Base-by-base conservation (phyloP, 2,329 filamentous ascomycete species). In the Penicillium sp. region DNA sequence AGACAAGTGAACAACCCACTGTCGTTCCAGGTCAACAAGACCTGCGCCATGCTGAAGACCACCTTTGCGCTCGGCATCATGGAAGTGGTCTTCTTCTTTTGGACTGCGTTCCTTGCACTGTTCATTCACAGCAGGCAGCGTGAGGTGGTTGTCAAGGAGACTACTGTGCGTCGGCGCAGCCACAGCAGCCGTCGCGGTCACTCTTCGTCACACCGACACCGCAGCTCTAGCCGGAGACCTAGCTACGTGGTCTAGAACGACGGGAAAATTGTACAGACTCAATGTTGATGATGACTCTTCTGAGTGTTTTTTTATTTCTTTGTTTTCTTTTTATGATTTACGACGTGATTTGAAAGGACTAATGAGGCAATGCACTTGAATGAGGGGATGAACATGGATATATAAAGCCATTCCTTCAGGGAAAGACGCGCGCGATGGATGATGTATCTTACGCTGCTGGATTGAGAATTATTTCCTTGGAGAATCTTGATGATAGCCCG, bases 31-130 rank as follows among this genome's bases (percentile, higher is more conserved):
- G 76, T 88, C 40, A 83, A 91, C 77, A 94, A 94, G 83, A 86
- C 87, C 5, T 98, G 94, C 79, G 86, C 89, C 53, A 95, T 97
- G 92, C 86, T 97, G 72, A 98, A 97, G 85, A 90, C 93, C 0
- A 85, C 83, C 67, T 98, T 92, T 79, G 94, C 92, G 2, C 88
- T 97, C 68, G 92, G 86, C 52, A 97, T 98, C 76, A 96, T 97
- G 84, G 91, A 95, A 76, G 81, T 82, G 67, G 80, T 95, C 65
- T 89, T 93, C 74, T 97, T 96, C 79, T 88, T 89, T 75, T 81
- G 89, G 72, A 95, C 92, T 3, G 85, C 87, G 55, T 78, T 94
- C 30, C 81, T 95, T 46, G 92, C 93, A 16, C 65, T 80, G 49
- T 78, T 79, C 55, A 70, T 82, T 58, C 76, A 80, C 58, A 64